Conservation (phyloP, 305 asterid species). For the Ilex paraguariensis region DNA sequence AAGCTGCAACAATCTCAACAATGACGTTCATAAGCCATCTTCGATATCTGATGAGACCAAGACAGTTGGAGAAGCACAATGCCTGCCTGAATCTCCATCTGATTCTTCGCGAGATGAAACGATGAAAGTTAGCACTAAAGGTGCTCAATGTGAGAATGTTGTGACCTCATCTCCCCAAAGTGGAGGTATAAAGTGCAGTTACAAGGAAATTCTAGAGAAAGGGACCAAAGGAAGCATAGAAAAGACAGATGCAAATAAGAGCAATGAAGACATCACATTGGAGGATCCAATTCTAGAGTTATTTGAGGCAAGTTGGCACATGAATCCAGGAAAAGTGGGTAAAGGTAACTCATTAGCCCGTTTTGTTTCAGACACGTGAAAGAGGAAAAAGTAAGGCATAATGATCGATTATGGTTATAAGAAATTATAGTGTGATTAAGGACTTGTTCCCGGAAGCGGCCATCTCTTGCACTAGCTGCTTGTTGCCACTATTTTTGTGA, state of each 20-base stretch:
- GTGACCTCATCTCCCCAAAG: background rate
- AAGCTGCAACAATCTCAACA: constrained; percentile 7
- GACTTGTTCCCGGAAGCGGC: no score
- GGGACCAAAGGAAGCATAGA: constrained; percentile 15
- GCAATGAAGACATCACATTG: background rate
- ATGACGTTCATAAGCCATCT: background rate
- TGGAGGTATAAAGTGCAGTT: constrained; percentile 21
- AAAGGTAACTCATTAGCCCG: background rate
- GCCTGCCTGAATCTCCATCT: constrained; percentile 12
- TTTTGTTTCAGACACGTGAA: no score
- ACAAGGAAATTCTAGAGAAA: constrained; percentile 39
- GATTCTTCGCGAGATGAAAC: constrained; percentile 14
- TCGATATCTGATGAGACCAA: background rate
- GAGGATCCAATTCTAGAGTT: constrained; percentile 11
- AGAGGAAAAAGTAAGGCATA: no score
- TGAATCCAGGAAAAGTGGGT: constrained; percentile 9
- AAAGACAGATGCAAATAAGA: background rate
- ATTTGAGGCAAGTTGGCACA: constrained; percentile 18
- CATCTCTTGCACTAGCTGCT: no score
- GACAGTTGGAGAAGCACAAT: background rate
- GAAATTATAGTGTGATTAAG: no score
- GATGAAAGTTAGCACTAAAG: constrained; percentile 8
- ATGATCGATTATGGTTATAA: no score
- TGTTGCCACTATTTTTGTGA: no score
- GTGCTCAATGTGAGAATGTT: background rate